Evolutionary conservation across 1,284 basidiomycete genomes (phyloP), one percentile per base, ranked within the genome.

Genomic region (Moesziomyces parantarcticus): DNA sequence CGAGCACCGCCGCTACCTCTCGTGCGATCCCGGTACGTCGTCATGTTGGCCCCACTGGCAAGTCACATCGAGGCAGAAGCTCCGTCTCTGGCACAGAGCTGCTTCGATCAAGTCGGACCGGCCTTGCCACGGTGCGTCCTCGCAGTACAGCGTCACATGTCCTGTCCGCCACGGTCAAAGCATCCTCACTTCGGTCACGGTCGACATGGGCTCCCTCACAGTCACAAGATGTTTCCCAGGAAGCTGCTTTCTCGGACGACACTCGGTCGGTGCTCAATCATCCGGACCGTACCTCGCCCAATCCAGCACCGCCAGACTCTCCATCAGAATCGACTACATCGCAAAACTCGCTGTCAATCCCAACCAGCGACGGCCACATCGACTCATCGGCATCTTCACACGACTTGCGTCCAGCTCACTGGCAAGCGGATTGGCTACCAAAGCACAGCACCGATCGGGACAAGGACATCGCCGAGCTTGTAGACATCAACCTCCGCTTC

Each of bases 351-450:
- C 45, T 34, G 11, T 42, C n/a, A 3, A 10, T 18, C 2, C n/a
- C 46, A 1, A 25, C 53, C 7, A 20, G 1, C 10, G n/a, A 26
- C 10, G 16, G 40, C 22, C n/a, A 13, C 1, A 8, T 9, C 18
- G 45, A 11, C 20, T 18, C 34, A 16, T n/a, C 42, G 7, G 18
- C 34, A 18, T 21, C 34, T 10, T 26, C 21, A 7, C 9, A 18
- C n/a, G 22, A 29, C n/a, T 23, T 32, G 7, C 34, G 18, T 11
- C 54, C 50, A 11, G 10, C 32, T 2, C 64, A 67, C 32, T 67
- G 64, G 64, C 21, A 47, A 4, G 20, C 53, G 20, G n/a, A 54
- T 10, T 67, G 58, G 64, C 47, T 53, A 10, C 11, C 25, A 11
- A 1, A 29, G 5, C 18, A 29, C 6, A 18, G 23, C 13, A 4